A percentile compares a stretch with the other conserved stretches of the same genome.
Evolutionary conservation across 129 eudicot species (phyloP).

Genomic region (Chrysanthemum makinoi): DNA sequence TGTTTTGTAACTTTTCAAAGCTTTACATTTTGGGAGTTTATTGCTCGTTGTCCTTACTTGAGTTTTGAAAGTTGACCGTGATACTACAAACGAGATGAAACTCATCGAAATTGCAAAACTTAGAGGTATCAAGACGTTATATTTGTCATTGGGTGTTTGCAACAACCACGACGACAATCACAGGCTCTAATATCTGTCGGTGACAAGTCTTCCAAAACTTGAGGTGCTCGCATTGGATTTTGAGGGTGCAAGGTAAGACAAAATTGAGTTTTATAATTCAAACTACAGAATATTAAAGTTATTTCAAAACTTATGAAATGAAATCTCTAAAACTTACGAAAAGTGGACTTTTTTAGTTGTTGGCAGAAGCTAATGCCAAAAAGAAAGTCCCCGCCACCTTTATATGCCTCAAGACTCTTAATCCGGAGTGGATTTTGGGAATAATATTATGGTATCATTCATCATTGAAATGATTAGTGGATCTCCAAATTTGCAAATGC

Average conservation of each 20-base stretch:
- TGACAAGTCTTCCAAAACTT: constrained; percentile 1
- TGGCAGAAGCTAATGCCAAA: background rate
- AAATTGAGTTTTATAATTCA: background rate
- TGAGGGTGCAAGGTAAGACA: background rate
- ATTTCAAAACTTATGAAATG: too few relatives aligned
- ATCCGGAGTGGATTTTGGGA: background rate
- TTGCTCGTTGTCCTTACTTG: constrained; percentile 11
- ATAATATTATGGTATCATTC: background rate
- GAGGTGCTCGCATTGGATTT: background rate
- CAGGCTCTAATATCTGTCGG: background rate
- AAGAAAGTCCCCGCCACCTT: background rate
- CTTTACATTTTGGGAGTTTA: background rate
- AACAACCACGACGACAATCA: background rate
- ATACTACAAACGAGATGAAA: background rate
- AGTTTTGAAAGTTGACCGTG: background rate
- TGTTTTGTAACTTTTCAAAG: background rate
- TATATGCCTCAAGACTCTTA: background rate
- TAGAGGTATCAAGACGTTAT: background rate
- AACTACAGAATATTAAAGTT: too few relatives aligned
- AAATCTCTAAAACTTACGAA: too few relatives aligned
- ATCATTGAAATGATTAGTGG: constrained; percentile 1
- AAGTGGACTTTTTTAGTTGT: too few relatives aligned
- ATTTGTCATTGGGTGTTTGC: background rate
- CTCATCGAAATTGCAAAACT: constrained; percentile 7
- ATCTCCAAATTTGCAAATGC: constrained; percentile 6